Evolutionary conservation across 306 rosid genomes (phyloP).

Genomic region (Trifolium subterraneum): DNA sequence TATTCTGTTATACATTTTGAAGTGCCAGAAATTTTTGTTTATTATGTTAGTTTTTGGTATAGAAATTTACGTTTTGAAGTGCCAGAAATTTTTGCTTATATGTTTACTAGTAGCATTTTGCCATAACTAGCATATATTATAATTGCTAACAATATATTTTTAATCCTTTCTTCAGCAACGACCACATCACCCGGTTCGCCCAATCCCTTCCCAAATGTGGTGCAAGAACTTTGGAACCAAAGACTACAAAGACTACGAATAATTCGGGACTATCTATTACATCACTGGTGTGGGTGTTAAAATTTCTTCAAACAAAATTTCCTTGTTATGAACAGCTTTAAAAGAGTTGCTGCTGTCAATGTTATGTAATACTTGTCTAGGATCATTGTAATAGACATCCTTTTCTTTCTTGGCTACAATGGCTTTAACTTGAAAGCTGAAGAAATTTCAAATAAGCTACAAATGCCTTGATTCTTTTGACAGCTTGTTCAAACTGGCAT

Average conservation of each 20-base stretch:
- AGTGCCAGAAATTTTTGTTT: background rate
- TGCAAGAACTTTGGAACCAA: slow-evolving; percentile 94
- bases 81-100: background rate
- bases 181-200: slow-evolving; percentile 95
- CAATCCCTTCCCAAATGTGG: slow-evolving; percentile 97
- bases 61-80: background rate
- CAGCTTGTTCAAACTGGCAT: slow-evolving; percentile 36
- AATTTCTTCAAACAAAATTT: slow-evolving; percentile 36
- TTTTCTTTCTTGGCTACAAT: slow-evolving; percentile 22
- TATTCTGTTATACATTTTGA: background rate
- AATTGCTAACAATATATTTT: slow-evolving; percentile 38
- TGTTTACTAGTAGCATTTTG: background rate
- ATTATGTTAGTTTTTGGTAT: too few relatives aligned
- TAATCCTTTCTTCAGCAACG: slow-evolving; percentile 82
- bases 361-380: slow-evolving; percentile 37
- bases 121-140: slow-evolving; percentile 13
- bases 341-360: slow-evolving; percentile 42
- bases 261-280: slow-evolving; percentile 27
- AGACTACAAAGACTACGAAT: slow-evolving; percentile 79
- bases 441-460: slow-evolving; percentile 57
- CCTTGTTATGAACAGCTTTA: slow-evolving; percentile 47
- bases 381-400: slow-evolving; percentile 43
- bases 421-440: slow-evolving; percentile 40
- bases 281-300: slow-evolving; percentile 32
- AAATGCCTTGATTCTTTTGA: slow-evolving; percentile 31